These are phyloP conservation scores for Pichia exigua DNA, from an alignment of 805 yeast genomes.

Conservation along the genomic window DNA sequence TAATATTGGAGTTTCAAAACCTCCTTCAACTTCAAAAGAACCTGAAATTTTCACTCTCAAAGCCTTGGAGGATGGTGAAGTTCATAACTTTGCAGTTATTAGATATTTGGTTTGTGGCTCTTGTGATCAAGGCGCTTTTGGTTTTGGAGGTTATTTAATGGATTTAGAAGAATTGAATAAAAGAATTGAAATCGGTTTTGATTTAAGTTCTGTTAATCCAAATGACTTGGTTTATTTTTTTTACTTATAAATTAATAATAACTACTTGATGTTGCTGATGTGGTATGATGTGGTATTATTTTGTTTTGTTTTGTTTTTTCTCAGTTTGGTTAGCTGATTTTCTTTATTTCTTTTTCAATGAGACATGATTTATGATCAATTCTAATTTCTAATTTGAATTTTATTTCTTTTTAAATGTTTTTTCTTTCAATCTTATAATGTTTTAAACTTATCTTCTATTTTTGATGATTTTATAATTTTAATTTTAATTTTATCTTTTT, in stretches of 20 bases:
- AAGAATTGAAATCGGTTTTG: conserved; percentile 8
- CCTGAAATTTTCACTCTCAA: conserved; percentile 6
- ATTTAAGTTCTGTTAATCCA: conserved; percentile 7
- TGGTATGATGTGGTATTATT: too few relatives aligned
- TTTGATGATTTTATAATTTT: too few relatives aligned
- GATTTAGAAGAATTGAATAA: conserved; percentile 14
- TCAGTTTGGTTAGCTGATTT: too few relatives aligned
- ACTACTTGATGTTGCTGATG: too few relatives aligned
- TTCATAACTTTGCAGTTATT: conserved; percentile 30
- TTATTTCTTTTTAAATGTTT: too few relatives aligned
- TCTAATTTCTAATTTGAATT: too few relatives aligned
- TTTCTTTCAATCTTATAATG: too few relatives aligned
- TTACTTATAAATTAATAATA: not conserved
- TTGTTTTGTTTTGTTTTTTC: too few relatives aligned
- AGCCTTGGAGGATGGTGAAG: conserved; percentile 13
- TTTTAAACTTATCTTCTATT: too few relatives aligned
- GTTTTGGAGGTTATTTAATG: conserved; percentile 44
- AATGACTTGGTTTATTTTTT: conserved; percentile 14
- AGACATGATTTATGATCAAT: too few relatives aligned
- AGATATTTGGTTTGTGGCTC: conserved; percentile 63
- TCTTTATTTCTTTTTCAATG: too few relatives aligned
- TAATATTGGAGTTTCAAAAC: conserved; percentile 64
- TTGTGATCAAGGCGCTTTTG: conserved; percentile 73
- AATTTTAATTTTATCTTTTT: too few relatives aligned
- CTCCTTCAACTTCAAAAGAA: conserved; percentile 6